Base-by-base conservation (phyloP, 495 filamentous ascomycete species). In the Viridothelium virens region DNA sequence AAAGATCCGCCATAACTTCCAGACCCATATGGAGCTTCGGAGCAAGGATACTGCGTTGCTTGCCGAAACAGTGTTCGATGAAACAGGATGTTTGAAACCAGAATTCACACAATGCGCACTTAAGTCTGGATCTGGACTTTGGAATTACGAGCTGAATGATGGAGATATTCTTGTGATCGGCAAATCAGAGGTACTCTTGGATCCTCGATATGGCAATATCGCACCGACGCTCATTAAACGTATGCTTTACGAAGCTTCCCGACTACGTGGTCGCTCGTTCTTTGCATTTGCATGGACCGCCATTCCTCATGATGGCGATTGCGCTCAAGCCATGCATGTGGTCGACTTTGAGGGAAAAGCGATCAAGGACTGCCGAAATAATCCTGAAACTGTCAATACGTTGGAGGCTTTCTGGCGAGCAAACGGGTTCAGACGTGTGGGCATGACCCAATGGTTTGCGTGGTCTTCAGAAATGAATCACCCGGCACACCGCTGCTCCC, bases 121-220 rank as follows among this genome's bases (percentile, higher is more conserved):
- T 3, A 59, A 36, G 36, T 59, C 53, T 14, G 53, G 53, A 59
- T 59, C 53, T 10, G 31, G 53, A 59, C 18, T 59, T 59, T 59
- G 53, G 53, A 59, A 36, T 14, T 14, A 59, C 36, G 53, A 59
- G 31, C 53, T 59, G 6, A 59, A 36, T 18, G 31, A 59, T 31
- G 53, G 53, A 36, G 53, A 59, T 36, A 34, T 59, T 14, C 6
- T 59, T 59, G 31, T 59, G 10, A 7, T 59, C 7, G 53, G 31
- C 10, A 59, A 18, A 7, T 34, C 36, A 5, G 31, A 59, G 14
- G 53, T 59, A 6, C 18, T 31, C 25, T 14, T 2, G 7, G 18
- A 59, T 59, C 18, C 2, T 36, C 53, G 31, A 36, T 59, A 10
- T 36, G 53, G n/a, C 7, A 18, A 59, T 3, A 36, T 59, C 53